Conservation (phyloP, 768 basidiomycete species). For the Pisolithus tinctorius region DNA sequence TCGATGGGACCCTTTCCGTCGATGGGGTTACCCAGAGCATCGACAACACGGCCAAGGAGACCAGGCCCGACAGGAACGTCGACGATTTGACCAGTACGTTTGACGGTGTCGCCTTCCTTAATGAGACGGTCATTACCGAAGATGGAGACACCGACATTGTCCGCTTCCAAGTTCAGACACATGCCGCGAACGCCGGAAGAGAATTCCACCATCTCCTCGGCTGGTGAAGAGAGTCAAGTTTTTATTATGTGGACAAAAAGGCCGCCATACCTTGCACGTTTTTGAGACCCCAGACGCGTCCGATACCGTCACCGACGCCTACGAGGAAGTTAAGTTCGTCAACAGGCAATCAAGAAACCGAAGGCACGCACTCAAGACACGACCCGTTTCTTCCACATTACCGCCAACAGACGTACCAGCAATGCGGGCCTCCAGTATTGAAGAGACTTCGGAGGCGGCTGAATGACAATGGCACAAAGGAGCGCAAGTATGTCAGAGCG, state of each 20-base stretch:
- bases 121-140: slow-evolving; percentile 98
- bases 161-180: slow-evolving; percentile 99
- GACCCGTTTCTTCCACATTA: slow-evolving; percentile 98
- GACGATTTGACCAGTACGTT: slow-evolving; percentile 99
- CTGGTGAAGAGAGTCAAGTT: slow-evolving; percentile 32
- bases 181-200: slow-evolving; percentile 99
- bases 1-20: slow-evolving; percentile 99
- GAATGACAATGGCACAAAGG: slow-evolving; percentile 16
- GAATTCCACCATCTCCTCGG: slow-evolving; percentile 99
- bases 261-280: slow-evolving; percentile 84
- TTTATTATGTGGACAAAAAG: not conserved
- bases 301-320: slow-evolving; percentile 99
- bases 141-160: slow-evolving; percentile 99
- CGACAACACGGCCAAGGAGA: slow-evolving; percentile 98
- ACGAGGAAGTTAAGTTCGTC: slow-evolving; percentile 7
- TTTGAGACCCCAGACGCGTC: slow-evolving; percentile 97
- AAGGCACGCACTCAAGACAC: slow-evolving; percentile 81
- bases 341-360: not conserved
- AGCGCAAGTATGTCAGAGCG: slow-evolving; percentile 5
- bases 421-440: slow-evolving; percentile 98
- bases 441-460: slow-evolving; percentile 99
- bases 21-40: slow-evolving; percentile 99
- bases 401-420: slow-evolving; percentile 84
- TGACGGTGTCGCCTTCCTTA: slow-evolving; percentile 99
- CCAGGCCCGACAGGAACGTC: slow-evolving; percentile 98